A percentile compares a stretch with the other conserved stretches of the same genome.
Evolutionary conservation across 73 alveolate species (phyloP).

Genomic region (Tetrahymena thermophila): DNA sequence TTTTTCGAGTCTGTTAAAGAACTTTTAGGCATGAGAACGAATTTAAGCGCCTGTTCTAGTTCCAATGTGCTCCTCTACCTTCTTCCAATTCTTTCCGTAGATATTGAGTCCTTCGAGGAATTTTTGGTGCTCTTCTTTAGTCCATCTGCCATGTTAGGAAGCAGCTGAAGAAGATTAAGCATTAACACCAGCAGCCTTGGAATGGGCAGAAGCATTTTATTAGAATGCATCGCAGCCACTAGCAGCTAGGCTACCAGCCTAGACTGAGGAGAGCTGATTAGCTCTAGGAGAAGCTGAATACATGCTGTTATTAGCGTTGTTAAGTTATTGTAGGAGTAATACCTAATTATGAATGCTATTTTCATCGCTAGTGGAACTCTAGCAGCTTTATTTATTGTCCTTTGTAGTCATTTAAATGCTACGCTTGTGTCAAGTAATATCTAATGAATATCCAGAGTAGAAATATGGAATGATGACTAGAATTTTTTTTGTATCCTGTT

Average conservation of each 20-base stretch:
- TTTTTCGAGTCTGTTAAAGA: slow-evolving; percentile 61
- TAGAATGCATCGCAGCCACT: neutral
- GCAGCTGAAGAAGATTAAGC: neutral
- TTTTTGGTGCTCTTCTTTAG: slow-evolving; percentile 63
- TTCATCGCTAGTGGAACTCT: neutral
- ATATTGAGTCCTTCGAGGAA: slow-evolving; percentile 73
- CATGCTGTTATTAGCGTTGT: neutral
- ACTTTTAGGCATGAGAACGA: slow-evolving; percentile 74
- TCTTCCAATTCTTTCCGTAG: slow-evolving; percentile 69
- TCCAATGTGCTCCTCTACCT: slow-evolving; percentile 67
- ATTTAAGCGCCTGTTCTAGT: slow-evolving; percentile 68
- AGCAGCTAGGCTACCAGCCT: neutral
- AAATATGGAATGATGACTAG: neutral
- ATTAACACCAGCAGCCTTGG: neutral
- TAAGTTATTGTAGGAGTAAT: neutral
- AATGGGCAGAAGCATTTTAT: neutral
- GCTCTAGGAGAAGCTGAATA: neutral
- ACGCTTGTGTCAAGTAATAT: neutral
- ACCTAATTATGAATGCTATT: neutral
- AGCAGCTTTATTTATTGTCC: neutral
- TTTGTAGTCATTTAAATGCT: neutral
- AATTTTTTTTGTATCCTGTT: neutral
- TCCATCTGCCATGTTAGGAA: slow-evolving; percentile 61
- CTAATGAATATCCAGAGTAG: neutral
- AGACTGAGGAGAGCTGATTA: neutral